Evolutionary conservation across 768 basidiomycete species (phyloP), one percentile per base, ranked within the genome.

Genomic region (Rhodotorula diobovata): DNA sequence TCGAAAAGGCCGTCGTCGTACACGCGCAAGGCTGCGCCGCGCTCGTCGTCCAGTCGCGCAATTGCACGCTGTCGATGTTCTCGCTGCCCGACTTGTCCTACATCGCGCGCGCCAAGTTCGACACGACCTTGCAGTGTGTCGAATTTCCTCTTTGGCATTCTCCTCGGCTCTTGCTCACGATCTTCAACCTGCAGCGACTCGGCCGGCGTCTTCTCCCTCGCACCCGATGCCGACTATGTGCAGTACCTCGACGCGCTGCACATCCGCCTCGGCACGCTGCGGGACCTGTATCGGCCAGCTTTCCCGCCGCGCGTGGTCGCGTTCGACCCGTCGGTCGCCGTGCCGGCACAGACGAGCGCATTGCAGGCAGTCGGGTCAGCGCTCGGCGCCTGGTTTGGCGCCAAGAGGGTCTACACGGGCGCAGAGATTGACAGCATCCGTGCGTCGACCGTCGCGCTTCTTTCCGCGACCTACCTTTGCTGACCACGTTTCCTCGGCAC

Each of bases 221-320:
- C 60, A 7, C 18, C 18, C 18, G 75, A 76, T 46, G 75, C 70
- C 54, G 75, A 76, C 55, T 57, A 71, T 41, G 61, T 73, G 18
- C 71, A 76, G 41, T 50, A 63, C 39, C 64, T 73, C 55, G 69
- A 70, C 41, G 72, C 69, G 5, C 62, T 76, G 54, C 55, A 59
- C 30, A 66, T 76, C 48, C 68, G 70, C 23, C 61, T 76, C 23
- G 61, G 68, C 46, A 71, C 75, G 15, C 34, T 66, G 10, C 68
- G 61, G 45, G 71, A 73, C 62, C 37, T 58, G 16, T 61, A 62
- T 28, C 75, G 73, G 25, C 58, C 67, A 5, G 69, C 66, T 1
- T 73, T 71, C 56, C 75, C 75, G 23, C 72, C 72, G 1, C 56
- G 39, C 4, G 16, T 64, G n/a, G 32, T 30, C 21, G 41, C 63